Percentiles rank a stretch among this genome's conserved stretches.
phyloP scores from a whole-genome alignment of 1,284 basidiomycete species.

The Ceratobasidium sp. region DNA sequence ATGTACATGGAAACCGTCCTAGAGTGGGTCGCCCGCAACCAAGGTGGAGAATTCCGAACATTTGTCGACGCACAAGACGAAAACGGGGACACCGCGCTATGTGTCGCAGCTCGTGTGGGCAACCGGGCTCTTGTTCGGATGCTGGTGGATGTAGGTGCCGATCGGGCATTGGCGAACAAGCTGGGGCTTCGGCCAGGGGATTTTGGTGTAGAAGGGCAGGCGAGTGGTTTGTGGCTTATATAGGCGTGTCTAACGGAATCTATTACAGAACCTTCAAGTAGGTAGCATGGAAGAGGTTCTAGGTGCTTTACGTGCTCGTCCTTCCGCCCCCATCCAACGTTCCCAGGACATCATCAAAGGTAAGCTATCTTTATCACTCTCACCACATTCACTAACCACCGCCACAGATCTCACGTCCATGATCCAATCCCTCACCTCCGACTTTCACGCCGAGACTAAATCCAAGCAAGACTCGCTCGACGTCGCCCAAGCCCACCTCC shows the following conservation, averaged over 20 bases:
- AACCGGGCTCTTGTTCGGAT: constrained; percentile 88
- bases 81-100: constrained; percentile 95
- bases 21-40: constrained; percentile 76
- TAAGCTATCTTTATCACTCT: constrained; percentile 51
- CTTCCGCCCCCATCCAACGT: constrained; percentile 78
- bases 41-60: constrained; percentile 72
- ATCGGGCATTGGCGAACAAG: constrained; percentile 90
- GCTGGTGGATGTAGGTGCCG: constrained; percentile 91
- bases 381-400: not conserved
- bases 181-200: constrained; percentile 91
- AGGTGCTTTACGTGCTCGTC: constrained; percentile 69
- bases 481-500: constrained; percentile 84
- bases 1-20: constrained; percentile 94
- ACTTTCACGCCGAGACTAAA: constrained; percentile 85
- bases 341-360: constrained; percentile 89
- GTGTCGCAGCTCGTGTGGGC: constrained; percentile 93
- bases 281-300: constrained; percentile 78
- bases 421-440: constrained; percentile 75
- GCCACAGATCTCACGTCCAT: constrained; percentile 79
- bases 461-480: constrained; percentile 86
- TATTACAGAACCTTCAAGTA: constrained; percentile 51
- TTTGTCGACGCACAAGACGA: constrained; percentile 93
- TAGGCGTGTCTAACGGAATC: not conserved
- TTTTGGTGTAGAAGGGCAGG: constrained; percentile 91
- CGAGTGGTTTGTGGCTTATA: constrained; percentile 52